Evolutionary conservation across 305 asterid genomes (phyloP).

Genomic region (Plantago lanceolata): DNA sequence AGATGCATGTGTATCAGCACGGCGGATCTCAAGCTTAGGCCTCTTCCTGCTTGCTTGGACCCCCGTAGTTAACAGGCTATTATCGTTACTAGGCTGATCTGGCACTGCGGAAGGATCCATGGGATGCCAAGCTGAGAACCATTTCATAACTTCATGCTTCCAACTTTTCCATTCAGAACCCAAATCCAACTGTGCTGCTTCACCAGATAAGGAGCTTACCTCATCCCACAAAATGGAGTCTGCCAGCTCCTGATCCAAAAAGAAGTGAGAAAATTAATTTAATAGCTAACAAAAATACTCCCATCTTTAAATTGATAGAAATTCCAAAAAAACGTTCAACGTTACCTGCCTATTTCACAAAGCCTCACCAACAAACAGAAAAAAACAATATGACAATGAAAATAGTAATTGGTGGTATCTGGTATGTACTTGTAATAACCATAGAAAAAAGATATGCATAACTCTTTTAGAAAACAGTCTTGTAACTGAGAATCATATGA

Average conservation of each 20-base stretch:
- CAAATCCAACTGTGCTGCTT: slow-evolving; percentile 42
- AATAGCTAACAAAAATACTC: not conserved
- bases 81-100: slow-evolving; percentile 45
- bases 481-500: not conserved
- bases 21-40: slow-evolving; percentile 96
- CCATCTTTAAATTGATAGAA: not conserved
- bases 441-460: too few species aligned
- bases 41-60: slow-evolving; percentile 72
- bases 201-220: slow-evolving; percentile 54
- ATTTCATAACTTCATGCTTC: slow-evolving; percentile 90
- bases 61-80: slow-evolving; percentile 38
- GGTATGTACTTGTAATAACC: too few species aligned
- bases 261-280: slow-evolving; percentile 16
- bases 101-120: slow-evolving; percentile 34
- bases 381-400: not conserved
- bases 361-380: not conserved
- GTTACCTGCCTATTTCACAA: not conserved
- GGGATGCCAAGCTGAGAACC: slow-evolving; percentile 78
- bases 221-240: slow-evolving; percentile 79
- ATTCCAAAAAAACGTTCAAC: not conserved
- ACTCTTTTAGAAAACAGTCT: not conserved
- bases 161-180: slow-evolving; percentile 76
- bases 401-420: not conserved
- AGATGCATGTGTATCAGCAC: slow-evolving; percentile 75
- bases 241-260: slow-evolving; percentile 58